These are phyloP conservation scores for Gynostemma pentaphyllum DNA, from an alignment of 306 rosid genomes.

Conservation along the genomic window DNA sequence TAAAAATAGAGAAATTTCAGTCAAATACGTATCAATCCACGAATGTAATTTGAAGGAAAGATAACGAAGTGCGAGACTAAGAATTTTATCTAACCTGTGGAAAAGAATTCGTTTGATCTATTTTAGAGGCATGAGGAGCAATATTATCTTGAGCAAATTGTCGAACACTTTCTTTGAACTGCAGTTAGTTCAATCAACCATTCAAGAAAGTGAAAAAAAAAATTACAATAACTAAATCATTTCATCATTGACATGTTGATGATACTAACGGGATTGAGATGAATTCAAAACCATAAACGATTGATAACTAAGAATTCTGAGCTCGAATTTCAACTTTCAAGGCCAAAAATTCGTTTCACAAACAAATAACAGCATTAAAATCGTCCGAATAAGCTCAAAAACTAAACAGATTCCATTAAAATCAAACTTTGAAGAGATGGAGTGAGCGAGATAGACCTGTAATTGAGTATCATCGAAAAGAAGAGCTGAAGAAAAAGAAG, in stretches of 20 bases:
- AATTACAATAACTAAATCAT: not conserved
- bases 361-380: not conserved
- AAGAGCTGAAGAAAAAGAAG: conserved; percentile 59
- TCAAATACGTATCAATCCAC: conserved; percentile 4
- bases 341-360: not conserved
- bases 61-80: not conserved
- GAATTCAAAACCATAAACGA: not conserved
- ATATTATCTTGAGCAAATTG: conserved; percentile 74
- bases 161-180: conserved; percentile 85
- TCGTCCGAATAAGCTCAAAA: not conserved
- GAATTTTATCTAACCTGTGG: conserved; percentile 31
- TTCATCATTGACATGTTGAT: not conserved
- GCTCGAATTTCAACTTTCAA: not conserved
- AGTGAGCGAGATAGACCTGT: conserved; percentile 36
- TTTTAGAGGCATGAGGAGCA: conserved; percentile 77
- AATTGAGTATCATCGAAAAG: conserved; percentile 87
- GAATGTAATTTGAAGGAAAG: not conserved
- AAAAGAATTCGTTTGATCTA: conserved; percentile 68
- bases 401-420: not conserved
- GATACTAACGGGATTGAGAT: not conserved
- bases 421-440: not conserved
- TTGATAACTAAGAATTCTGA: not conserved
- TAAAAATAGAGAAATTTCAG: conserved; percentile 18
- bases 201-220: not conserved
- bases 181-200: conserved; percentile 10